Evolutionary conservation across 1,284 basidiomycete genomes (phyloP), one percentile per base, ranked within the genome.

Genomic region (Leccinum fallax): DNA sequence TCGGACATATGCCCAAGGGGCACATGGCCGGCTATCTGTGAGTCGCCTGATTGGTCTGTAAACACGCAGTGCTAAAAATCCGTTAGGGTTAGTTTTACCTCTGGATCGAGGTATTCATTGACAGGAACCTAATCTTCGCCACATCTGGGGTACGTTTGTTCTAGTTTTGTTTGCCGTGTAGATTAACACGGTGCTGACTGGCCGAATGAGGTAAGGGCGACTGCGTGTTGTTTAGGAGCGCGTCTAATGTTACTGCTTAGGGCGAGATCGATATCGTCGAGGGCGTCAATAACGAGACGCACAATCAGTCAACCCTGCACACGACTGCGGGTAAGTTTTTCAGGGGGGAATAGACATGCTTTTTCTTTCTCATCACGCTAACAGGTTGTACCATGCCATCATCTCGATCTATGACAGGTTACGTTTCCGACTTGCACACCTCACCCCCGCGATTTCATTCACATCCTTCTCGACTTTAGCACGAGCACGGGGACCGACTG

Each of bases 181-280:
- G 11, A 48, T 28, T 63, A 11, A 68, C 40, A 6, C 3, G 70
- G 67, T 57, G 10, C 8, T 15, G 21, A 61, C 52, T 70, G 65
- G 71, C 69, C 69, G 6, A 52, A 63, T 32, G 28, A 43, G 10
- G 69, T 61, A 43, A 51, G 62, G 5, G 7, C 15, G 8, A 16
- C 9, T 40, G 36, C 11, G 30, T 40, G 21, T 11, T 9, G 2
- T 2, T 32, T 19, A 28, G 21, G 11, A n/a, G 8, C 19, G 5
- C 16, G 15, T 52, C 55, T 56, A 4, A 67, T 5, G 15, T 28
- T 38, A 11, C 15, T 13, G 4, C 21, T 30, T 36, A 75, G 71
- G 71, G 86, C 1, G 85, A 91, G 71, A 80, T 89, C 26, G 89
- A 91, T 72, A 87, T 91, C 55, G 59, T 90, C 15, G 89, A 91